phyloP scores from a whole-genome alignment of 306 rosid genomes.

The Cucumis melo region DNA sequence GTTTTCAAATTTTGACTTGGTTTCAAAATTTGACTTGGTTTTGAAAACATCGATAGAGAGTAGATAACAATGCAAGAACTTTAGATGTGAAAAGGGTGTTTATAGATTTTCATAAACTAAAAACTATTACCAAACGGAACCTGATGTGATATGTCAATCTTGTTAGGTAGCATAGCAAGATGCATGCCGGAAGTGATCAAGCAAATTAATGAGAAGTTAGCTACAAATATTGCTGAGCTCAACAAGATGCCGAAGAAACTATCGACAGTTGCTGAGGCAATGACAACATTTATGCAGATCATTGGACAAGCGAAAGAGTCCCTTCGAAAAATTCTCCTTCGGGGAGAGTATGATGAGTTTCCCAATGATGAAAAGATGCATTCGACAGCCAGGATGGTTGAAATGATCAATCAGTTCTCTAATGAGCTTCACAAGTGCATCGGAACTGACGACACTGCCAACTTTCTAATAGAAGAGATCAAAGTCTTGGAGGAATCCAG shows the following conservation, averaged over 20 bases:
- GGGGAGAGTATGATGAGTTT: slow-evolving; percentile 14
- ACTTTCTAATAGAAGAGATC: slow-evolving; percentile 10
- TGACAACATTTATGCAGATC: slow-evolving; percentile 28
- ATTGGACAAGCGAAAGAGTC: slow-evolving; percentile 27
- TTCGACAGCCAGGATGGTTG: slow-evolving; percentile 9
- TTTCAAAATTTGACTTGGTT: too few relatives aligned
- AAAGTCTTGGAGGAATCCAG: slow-evolving; percentile 11
- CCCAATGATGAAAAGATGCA: slow-evolving; percentile 11
- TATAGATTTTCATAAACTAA: too few relatives aligned
- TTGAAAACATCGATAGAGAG: too few relatives aligned
- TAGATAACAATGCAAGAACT: too few relatives aligned
- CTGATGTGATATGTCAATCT: background rate
- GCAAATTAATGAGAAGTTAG: slow-evolving; percentile 32
- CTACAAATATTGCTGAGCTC: slow-evolving; percentile 7
- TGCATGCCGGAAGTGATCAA: slow-evolving; percentile 26
- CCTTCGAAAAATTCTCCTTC: slow-evolving; percentile 13
- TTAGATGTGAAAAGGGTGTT: too few relatives aligned
- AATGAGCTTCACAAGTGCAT: slow-evolving; percentile 1
- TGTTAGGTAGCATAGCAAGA: slow-evolving; percentile 16
- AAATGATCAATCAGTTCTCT: slow-evolving; percentile 5
- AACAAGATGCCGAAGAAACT: slow-evolving; percentile 13
- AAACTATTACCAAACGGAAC: background rate
- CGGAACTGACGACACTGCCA: background rate
- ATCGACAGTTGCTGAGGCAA: slow-evolving; percentile 7
- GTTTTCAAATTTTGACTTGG: too few relatives aligned